Base-by-base conservation (phyloP, 2,329 filamentous ascomycete species). In the Bipolaris oryzae region DNA sequence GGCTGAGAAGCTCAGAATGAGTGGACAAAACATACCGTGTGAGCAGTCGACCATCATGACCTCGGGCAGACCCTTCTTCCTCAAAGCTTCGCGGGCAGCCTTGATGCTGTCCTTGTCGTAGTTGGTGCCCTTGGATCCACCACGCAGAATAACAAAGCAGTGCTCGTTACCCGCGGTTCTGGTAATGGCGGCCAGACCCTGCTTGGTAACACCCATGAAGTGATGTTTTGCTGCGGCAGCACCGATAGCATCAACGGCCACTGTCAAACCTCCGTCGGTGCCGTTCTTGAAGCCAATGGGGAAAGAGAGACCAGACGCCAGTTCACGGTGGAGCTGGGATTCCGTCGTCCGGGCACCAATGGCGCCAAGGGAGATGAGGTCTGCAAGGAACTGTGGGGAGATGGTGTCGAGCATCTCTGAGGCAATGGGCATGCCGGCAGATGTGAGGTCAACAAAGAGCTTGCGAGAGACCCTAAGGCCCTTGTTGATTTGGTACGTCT, bases 251-350 rank as follows among this genome's bases (percentile, higher is more conserved):
- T 99, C 95, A 70, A 98, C 96, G 18, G 94, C 93, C 18, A 98
- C 93, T 25, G 87, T 87, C 54, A 99, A 82, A 68, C 89, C 92
- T 39, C 95, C 95, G 72, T 99, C 95, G 21, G 95, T 99, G 60
- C 95, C 95, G 79, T 99, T 99, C 87, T 99, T 99, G 89, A 97
- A 99, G 57, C 95, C 95, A 66, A 99, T 93, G 20, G 95, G 95
- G 89, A 97, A 98, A 55, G 91, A 96, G 51, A 98, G 85, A 68
- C 95, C 95, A 25, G 91, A 96, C 5, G 95, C 95, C 61, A 99
- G 86, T 81, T 99, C 95, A 62, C 95, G 89, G 81, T 99, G 95
- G 64, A 98, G 84, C 81, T 99, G 95, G 53, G 90, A 95, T 81
- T 99, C 95, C 47, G 95, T 99, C 41, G 95, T 99, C 66, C 95